These are phyloP conservation scores for Aquilaria malaccensis DNA, from an alignment of 345 rosid genomes.

Conservation along the genomic window DNA sequence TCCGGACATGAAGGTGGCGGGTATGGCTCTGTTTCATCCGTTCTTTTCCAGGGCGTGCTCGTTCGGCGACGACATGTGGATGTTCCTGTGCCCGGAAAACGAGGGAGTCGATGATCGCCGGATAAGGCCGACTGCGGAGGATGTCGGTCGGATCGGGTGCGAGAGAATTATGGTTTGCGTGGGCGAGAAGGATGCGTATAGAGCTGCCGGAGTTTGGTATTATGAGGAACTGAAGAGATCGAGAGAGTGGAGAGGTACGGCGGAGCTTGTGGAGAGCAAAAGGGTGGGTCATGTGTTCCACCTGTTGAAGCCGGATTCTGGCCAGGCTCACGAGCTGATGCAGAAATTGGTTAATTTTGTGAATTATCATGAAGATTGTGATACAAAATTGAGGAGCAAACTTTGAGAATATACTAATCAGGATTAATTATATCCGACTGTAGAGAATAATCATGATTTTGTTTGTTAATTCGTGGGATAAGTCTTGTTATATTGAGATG, in stretches of 20 bases:
- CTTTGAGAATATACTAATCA: no score
- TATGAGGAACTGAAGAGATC: constrained; percentile 25
- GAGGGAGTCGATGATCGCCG: constrained; percentile 31
- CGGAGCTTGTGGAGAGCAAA: constrained; percentile 14
- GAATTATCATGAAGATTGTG: no score
- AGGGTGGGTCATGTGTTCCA: constrained; percentile 27
- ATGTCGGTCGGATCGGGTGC: constrained; percentile 25
- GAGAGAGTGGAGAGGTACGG: constrained; percentile 24
- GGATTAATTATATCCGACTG: no score
- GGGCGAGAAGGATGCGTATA: constrained; percentile 30
- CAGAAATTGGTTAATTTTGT: no score
- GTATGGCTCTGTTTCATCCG: constrained; percentile 40
- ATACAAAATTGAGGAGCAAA: no score
- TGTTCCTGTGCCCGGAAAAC: constrained; percentile 30
- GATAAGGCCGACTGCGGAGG: constrained; percentile 29
- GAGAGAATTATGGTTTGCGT: constrained; percentile 29
- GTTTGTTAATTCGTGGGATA: no score
- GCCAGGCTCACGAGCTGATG: constrained; percentile 7
- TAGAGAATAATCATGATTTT: no score
- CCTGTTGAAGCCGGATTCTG: constrained; percentile 2
- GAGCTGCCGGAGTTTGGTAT: constrained; percentile 10
- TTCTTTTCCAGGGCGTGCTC: constrained; percentile 37
- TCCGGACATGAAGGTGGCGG: constrained; percentile 19
- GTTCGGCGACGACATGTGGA: constrained; percentile 35
- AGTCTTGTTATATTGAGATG: no score